Evolutionary conservation across 2,329 filamentous ascomycete species (phyloP).

Genomic region (Davidsoniella neocaledoniae): DNA sequence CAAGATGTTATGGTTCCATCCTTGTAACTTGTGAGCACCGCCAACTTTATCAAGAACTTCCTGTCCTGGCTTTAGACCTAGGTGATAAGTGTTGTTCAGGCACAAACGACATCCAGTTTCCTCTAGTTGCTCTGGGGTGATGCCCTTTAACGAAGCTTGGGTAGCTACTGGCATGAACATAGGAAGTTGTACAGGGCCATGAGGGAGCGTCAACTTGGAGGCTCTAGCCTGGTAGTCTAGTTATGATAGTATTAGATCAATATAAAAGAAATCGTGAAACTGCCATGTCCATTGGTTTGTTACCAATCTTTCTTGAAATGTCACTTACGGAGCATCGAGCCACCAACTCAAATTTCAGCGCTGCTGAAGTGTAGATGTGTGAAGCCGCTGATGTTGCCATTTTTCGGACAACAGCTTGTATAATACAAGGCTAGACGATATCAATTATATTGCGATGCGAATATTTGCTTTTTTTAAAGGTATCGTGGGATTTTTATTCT

Average conservation of each 20-base stretch:
- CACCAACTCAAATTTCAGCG: conserved; percentile 62
- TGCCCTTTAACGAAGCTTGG: conserved; percentile 83
- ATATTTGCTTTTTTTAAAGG: neutral
- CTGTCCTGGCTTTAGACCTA: conserved; percentile 88
- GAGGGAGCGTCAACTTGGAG: conserved; percentile 71
- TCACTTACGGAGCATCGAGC: conserved; percentile 61
- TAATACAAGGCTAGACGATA: neutral
- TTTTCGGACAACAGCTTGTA: conserved; percentile 8
- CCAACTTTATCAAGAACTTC: conserved; percentile 73
- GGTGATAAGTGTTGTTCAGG: conserved; percentile 94
- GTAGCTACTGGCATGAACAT: conserved; percentile 99
- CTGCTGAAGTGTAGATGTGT: conserved; percentile 39
- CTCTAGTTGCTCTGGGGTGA: conserved; percentile 84
- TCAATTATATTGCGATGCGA: neutral
- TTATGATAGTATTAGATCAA: neutral
- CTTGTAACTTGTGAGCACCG: conserved; percentile 85
- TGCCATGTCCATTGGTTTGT: neutral
- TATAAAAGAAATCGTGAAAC: neutral
- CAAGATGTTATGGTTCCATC: conserved; percentile 88
- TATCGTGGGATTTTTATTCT: neutral
- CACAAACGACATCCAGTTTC: conserved; percentile 79
- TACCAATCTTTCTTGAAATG: neutral
- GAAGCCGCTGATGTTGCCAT: conserved; percentile 7
- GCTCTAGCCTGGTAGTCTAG: conserved; percentile 86
- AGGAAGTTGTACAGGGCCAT: conserved; percentile 78